phyloP scores from a whole-genome alignment of 257 asterid genomes.

The Thymus quinquecostatus region DNA sequence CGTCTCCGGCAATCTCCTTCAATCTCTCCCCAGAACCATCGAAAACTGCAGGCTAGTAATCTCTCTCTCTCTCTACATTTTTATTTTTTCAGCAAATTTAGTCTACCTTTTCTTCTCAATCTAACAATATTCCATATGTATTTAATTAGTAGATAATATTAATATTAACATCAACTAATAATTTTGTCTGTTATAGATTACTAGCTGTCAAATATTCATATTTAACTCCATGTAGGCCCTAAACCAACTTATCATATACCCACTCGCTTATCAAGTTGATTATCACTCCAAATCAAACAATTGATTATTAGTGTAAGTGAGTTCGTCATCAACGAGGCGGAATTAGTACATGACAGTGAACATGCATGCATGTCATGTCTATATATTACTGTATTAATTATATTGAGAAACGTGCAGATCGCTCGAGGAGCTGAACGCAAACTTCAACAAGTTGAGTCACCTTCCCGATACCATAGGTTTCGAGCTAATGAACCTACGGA shows the following conservation, averaged over 20 bases:
- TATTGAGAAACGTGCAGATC: slow-evolving; percentile 45
- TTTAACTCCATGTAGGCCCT: not conserved
- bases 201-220: too few species aligned
- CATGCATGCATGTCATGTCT: too few species aligned
- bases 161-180: too few species aligned
- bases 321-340: too few species aligned
- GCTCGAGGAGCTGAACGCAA: slow-evolving; percentile 77
- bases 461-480: slow-evolving; percentile 83
- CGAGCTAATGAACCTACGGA: slow-evolving; percentile 67
- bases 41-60: slow-evolving; percentile 75
- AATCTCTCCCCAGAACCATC: slow-evolving; percentile 67
- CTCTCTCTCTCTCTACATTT: not conserved
- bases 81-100: too few species aligned
- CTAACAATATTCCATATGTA: too few species aligned
- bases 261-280: slow-evolving; percentile 31
- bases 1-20: slow-evolving; percentile 75
- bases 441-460: slow-evolving; percentile 72
- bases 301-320: too few species aligned
- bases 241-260: slow-evolving; percentile 26
- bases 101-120: too few species aligned
- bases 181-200: too few species aligned
- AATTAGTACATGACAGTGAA: too few species aligned
- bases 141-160: too few species aligned
- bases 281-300: slow-evolving; percentile 29
- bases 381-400: too few species aligned